Evolutionary conservation across 805 yeast genomes (phyloP).

Genomic region (Candida khao-thaluensis): DNA sequence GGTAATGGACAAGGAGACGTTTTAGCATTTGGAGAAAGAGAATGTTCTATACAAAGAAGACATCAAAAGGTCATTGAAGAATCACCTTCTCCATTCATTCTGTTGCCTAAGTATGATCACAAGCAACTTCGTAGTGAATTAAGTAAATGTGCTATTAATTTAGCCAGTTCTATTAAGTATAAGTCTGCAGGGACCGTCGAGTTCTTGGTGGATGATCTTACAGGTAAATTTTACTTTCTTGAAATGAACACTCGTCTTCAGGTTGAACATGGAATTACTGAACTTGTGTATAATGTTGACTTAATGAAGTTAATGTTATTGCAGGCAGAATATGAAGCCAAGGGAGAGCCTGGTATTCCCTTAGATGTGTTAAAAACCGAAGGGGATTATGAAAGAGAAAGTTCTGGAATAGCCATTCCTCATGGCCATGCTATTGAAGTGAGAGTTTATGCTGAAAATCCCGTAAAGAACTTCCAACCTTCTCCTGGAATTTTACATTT

Average conservation of each 20-base stretch:
- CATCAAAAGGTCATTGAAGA: slow-evolving; percentile 95
- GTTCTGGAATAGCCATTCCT: slow-evolving; percentile 8
- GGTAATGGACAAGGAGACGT: slow-evolving; percentile 95
- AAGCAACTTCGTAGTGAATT: slow-evolving; percentile 67
- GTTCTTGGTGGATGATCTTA: slow-evolving; percentile 79
- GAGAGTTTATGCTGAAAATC: slow-evolving; percentile 93
- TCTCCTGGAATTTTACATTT: slow-evolving; percentile 92
- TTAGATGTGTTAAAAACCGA: slow-evolving; percentile 9
- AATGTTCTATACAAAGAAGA: slow-evolving; percentile 95
- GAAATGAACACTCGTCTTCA: slow-evolving; percentile 96
- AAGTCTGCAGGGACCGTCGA: slow-evolving; percentile 98
- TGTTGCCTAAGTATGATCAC: slow-evolving; percentile 39
- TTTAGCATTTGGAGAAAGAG: slow-evolving; percentile 94
- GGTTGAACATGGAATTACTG: slow-evolving; percentile 98
- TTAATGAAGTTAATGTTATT: slow-evolving; percentile 94
- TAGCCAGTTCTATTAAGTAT: slow-evolving; percentile 80
- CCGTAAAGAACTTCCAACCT: slow-evolving; percentile 92
- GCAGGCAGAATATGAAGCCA: slow-evolving; percentile 83
- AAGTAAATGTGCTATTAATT: slow-evolving; percentile 78
- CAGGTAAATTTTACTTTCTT: slow-evolving; percentile 88
- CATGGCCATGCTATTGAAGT: slow-evolving; percentile 94
- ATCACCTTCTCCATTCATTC: slow-evolving; percentile 90
- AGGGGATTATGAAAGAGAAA: slow-evolving; percentile 9
- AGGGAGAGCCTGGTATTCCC: slow-evolving; percentile 14
- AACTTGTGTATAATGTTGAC: slow-evolving; percentile 91